Base-by-base conservation (phyloP, 306 rosid genomes). In the Malus fusca region DNA sequence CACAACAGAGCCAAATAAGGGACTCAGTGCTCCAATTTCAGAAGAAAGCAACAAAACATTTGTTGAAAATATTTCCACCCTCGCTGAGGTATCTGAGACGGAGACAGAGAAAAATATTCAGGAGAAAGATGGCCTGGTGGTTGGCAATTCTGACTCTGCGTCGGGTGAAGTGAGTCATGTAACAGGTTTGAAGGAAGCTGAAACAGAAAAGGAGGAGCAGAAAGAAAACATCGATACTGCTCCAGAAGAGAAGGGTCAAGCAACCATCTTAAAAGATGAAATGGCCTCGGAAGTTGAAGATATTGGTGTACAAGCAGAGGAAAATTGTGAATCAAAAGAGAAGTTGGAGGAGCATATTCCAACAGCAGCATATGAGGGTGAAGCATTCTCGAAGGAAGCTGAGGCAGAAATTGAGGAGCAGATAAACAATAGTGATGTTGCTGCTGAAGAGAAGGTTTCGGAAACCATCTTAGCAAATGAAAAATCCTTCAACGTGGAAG, bases 371-470 rank as follows among this genome's bases (percentile, higher is more conserved):
- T 76, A 82, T 15, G 68, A 69, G 65, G 13, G 21, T 25, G 35
- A 51, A 42, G 26, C 66, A 61, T 22, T 58, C 64, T 59, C 75
- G 60, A 80, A 80, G 77, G 83, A 77, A 79, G 69, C 22, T n/a
- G 26, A 80, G 67, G 75, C 22, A 69, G 82, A 70, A 14, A 60
- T 53, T 4, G 30, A 61, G 31, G 79, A 74, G 71, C 73, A 33
- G 42, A 37, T 25, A 4, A 23, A 26, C 13, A 12, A 25, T 55
- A 17, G 11, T 59, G 53, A 75, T 22, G 31, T 26, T 25, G 78
- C 58, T 64, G 44, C 62, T 6, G 72, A 76, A 67, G 85, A 23
- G 18, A 76, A 71, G 53, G 60, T 58, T 74, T 53, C 31, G 37
- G 64, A 13, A 58, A 58, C 52, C 70, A 42, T 63, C 66, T 44